phyloP scores from a whole-genome alignment of 192 early-diverging fungal species.

The Backusella mclennaniae region DNA sequence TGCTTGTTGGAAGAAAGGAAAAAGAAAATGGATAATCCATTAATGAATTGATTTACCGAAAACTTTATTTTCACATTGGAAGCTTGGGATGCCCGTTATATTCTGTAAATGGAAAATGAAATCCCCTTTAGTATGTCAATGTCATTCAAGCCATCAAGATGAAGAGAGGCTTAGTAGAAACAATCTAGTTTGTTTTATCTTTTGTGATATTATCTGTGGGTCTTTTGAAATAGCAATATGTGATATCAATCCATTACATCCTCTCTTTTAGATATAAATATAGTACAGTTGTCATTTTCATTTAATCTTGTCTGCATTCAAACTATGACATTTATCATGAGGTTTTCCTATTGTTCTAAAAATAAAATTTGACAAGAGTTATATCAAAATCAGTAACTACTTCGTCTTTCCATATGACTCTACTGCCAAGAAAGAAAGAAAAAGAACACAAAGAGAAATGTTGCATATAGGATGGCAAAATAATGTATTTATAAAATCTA shows the following conservation, averaged over 20 bases:
- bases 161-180: not conserved
- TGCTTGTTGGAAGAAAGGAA: not conserved
- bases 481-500: not conserved
- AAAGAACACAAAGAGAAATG: not conserved
- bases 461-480: too few species aligned
- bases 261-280: not conserved
- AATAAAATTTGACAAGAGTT: not conserved
- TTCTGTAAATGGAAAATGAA: not conserved
- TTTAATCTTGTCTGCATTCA: not conserved
- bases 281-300: not conserved
- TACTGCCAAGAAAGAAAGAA: not conserved
- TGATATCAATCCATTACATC: not conserved
- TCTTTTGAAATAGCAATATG: not conserved
- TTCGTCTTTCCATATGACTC: not conserved
- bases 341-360: not conserved
- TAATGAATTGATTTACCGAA: conserved; percentile 3
- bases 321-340: not conserved
- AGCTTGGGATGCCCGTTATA: not conserved
- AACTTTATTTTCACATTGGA: not conserved
- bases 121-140: not conserved
- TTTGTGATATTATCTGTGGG: not conserved
- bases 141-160: not conserved
- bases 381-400: not conserved
- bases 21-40: not conserved
- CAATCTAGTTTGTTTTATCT: not conserved